Evolutionary conservation across 1,284 basidiomycete genomes (phyloP).

Genomic region (Cryptococcus sp.): DNA sequence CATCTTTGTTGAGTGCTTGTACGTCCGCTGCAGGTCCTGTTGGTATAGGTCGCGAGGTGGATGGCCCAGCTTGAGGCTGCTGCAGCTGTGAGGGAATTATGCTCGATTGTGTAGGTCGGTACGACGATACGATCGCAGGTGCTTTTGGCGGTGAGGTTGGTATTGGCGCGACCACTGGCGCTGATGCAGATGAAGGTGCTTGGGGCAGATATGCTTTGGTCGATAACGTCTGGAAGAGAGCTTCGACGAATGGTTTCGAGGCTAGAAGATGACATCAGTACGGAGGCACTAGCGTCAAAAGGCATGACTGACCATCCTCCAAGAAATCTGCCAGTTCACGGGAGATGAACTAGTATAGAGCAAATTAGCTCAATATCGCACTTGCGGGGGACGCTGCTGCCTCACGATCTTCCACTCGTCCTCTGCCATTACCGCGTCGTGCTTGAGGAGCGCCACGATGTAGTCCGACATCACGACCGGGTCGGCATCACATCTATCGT

Average conservation of each 20-base stretch:
- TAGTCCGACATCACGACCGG: constrained; percentile 92
- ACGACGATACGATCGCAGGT: constrained; percentile 31
- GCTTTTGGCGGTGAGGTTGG: constrained; percentile 28
- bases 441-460: constrained; percentile 88
- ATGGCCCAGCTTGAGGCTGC: constrained; percentile 30
- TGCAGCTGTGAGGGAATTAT: neutral
- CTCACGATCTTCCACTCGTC: constrained; percentile 71
- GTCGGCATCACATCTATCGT: constrained; percentile 86
- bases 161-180: constrained; percentile 5
- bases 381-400: neutral
- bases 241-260: constrained; percentile 74
- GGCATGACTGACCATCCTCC: constrained; percentile 67
- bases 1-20: constrained; percentile 13
- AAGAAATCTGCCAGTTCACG: constrained; percentile 87
- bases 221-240: constrained; percentile 76
- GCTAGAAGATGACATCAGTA: constrained; percentile 57
- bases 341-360: constrained; percentile 59
- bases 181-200: constrained; percentile 1
- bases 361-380: constrained; percentile 1
- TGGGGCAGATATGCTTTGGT: constrained; percentile 73
- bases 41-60: constrained; percentile 12
- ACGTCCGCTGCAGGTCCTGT: neutral
- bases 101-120: constrained; percentile 19
- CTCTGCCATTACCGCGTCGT: constrained; percentile 72
- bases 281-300: neutral